Conservation (phyloP, 331 rosid genomes). For the Malus hybrid region DNA sequence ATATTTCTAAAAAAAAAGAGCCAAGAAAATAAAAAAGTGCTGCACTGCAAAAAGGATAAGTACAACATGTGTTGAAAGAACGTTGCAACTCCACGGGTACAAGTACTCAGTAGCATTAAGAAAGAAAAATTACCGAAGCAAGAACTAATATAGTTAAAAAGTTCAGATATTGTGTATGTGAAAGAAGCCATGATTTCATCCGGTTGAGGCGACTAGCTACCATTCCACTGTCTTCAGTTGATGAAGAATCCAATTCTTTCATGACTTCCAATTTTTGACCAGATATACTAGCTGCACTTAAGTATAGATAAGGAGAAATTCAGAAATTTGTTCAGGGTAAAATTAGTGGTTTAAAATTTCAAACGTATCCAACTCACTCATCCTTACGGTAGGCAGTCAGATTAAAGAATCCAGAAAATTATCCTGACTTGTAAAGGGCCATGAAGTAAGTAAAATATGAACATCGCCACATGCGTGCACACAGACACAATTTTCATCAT, state of each 20-base stretch:
- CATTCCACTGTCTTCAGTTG: conserved; percentile 44
- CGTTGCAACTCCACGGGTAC: not conserved
- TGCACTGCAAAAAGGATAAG: not conserved
- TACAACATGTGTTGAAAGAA: not conserved
- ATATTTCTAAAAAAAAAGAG: too few species aligned
- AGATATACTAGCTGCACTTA: conserved; percentile 41
- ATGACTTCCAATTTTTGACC: conserved; percentile 43
- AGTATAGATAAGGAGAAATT: conserved; percentile 6
- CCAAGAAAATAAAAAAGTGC: too few species aligned
- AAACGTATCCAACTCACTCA: not conserved
- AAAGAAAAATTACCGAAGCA: conserved; percentile 53
- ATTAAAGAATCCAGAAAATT: not conserved
- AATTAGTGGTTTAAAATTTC: not conserved
- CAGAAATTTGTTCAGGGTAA: not conserved
- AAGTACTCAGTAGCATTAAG: not conserved
- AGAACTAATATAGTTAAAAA: conserved; percentile 52
- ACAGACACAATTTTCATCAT: not conserved
- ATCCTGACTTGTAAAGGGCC: not conserved
- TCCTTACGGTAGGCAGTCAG: not conserved
- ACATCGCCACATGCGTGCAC: not conserved
- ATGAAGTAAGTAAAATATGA: not conserved
- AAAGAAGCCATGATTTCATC: conserved; percentile 53
- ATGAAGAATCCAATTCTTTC: conserved; percentile 37
- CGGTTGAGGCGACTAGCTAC: conserved; percentile 29
- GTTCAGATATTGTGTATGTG: conserved; percentile 63